These are phyloP conservation scores for Aureobasidium sp. DNA, from an alignment of 2,329 filamentous ascomycete species.

Conservation along the genomic window DNA sequence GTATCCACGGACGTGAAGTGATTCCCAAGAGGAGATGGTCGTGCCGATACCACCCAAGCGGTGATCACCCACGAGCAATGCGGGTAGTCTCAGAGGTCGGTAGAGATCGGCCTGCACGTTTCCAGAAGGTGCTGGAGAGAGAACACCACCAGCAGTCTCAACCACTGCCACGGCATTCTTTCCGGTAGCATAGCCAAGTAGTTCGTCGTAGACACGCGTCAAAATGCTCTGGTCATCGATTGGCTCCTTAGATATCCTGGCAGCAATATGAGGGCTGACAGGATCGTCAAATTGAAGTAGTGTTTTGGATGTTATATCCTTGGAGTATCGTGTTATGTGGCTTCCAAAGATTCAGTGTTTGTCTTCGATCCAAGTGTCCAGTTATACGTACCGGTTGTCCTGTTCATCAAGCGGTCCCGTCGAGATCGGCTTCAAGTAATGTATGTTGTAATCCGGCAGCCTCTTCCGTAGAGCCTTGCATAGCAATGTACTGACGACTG, in stretches of 20 bases:
- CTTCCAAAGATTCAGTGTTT: conserved; percentile 34
- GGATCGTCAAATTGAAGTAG: conserved; percentile 67
- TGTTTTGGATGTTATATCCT: conserved; percentile 50
- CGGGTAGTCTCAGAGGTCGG: conserved; percentile 63
- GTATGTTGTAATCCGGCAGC: conserved; percentile 43
- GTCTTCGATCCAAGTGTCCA: background rate
- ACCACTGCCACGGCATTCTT: conserved; percentile 58
- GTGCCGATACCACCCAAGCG: conserved; percentile 72
- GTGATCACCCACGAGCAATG: conserved; percentile 67
- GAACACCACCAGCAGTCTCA: conserved; percentile 76
- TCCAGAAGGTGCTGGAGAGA: conserved; percentile 71
- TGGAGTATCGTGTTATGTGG: conserved; percentile 56
- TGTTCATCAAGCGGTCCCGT: conserved; percentile 64
- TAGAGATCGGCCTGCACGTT: conserved; percentile 74
- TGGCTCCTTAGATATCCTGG: conserved; percentile 29
- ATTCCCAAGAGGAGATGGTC: conserved; percentile 75
- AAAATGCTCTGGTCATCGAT: conserved; percentile 26
- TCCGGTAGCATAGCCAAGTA: conserved; percentile 35
- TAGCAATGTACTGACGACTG: conserved; percentile 67
- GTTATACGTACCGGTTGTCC: conserved; percentile 55
- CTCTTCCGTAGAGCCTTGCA: conserved; percentile 53
- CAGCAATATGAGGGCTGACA: conserved; percentile 72
- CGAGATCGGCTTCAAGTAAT: conserved; percentile 75
- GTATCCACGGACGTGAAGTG: conserved; percentile 68
- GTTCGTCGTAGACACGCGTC: conserved; percentile 35